phyloP scores from a whole-genome alignment of 129 eudicot genomes.

The Calendula officinalis region DNA sequence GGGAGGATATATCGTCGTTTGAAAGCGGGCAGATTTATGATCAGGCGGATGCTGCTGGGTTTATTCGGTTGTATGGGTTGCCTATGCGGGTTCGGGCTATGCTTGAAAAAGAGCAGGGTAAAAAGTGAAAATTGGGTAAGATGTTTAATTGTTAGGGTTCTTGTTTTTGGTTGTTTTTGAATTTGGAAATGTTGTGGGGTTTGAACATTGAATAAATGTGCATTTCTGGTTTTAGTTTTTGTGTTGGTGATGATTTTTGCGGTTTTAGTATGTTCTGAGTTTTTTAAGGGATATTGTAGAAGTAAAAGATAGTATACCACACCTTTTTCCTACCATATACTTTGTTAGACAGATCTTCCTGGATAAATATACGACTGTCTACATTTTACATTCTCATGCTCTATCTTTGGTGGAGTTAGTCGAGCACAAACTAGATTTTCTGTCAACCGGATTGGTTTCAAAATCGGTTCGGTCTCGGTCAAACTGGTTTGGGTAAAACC shows the following conservation, averaged over 20 bases:
- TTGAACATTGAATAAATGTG: slow-evolving; percentile 13
- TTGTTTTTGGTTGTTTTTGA: slow-evolving; percentile 24
- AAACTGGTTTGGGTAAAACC: too few relatives aligned
- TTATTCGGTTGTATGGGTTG: slow-evolving; percentile 72
- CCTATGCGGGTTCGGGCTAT: slow-evolving; percentile 92
- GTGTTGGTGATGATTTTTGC: background rate
- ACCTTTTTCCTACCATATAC: too few relatives aligned
- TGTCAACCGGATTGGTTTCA: too few relatives aligned
- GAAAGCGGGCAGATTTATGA: slow-evolving; percentile 85
- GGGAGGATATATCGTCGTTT: slow-evolving; percentile 91
- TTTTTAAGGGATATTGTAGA: too few relatives aligned
- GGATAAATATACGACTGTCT: too few relatives aligned
- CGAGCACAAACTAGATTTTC: too few relatives aligned
- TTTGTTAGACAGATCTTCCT: too few relatives aligned
- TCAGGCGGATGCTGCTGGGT: slow-evolving; percentile 99
- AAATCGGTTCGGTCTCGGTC: too few relatives aligned
- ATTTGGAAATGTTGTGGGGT: slow-evolving; percentile 12
- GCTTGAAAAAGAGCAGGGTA: slow-evolving; percentile 71
- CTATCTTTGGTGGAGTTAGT: too few relatives aligned
- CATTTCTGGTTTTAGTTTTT: background rate
- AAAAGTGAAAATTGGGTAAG: background rate
- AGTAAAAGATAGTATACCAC: too few relatives aligned
- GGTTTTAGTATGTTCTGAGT: too few relatives aligned
- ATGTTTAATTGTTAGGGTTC: background rate
- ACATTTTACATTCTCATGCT: too few relatives aligned